Conservation (phyloP, 228 moss, liverwort and hornwort species). For the Sphagnum fallax region DNA sequence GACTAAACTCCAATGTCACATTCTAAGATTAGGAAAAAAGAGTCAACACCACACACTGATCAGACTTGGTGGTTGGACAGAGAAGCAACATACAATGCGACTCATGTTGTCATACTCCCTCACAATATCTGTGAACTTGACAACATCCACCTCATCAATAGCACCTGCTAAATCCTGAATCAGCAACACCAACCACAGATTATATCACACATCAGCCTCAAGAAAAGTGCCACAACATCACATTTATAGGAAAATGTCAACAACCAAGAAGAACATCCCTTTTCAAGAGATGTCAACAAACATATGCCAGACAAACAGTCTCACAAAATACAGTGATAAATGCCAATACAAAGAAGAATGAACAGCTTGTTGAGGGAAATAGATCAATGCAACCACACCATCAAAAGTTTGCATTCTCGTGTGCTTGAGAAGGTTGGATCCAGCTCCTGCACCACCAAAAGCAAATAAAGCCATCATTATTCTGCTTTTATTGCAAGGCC, state of each 20-base stretch:
- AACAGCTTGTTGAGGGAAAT: too few species aligned
- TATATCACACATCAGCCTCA: neutral
- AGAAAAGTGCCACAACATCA: neutral
- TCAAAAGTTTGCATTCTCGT: conserved; percentile 53
- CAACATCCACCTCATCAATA: conserved; percentile 38
- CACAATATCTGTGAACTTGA: conserved; percentile 56
- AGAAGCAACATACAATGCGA: conserved; percentile 35
- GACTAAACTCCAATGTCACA: too few species aligned
- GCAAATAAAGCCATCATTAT: too few species aligned
- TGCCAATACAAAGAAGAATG: neutral
- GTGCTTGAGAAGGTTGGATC: conserved; percentile 55
- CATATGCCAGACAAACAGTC: too few species aligned
- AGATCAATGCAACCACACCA: conserved; percentile 20
- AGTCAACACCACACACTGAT: too few species aligned
- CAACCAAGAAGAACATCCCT: neutral
- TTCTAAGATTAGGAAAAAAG: too few species aligned
- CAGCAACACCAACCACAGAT: neutral
- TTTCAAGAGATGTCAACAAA: too few species aligned
- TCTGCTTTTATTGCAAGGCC: too few species aligned
- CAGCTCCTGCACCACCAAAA: conserved; percentile 33
- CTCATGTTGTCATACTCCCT: conserved; percentile 67
- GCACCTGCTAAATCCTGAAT: conserved; percentile 51
- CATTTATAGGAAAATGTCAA: neutral
- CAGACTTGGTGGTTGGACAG: too few species aligned
- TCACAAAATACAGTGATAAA: neutral